Base-by-base conservation (phyloP, 1,284 basidiomycete species). In the Pseudozyma flocculosa region DNA sequence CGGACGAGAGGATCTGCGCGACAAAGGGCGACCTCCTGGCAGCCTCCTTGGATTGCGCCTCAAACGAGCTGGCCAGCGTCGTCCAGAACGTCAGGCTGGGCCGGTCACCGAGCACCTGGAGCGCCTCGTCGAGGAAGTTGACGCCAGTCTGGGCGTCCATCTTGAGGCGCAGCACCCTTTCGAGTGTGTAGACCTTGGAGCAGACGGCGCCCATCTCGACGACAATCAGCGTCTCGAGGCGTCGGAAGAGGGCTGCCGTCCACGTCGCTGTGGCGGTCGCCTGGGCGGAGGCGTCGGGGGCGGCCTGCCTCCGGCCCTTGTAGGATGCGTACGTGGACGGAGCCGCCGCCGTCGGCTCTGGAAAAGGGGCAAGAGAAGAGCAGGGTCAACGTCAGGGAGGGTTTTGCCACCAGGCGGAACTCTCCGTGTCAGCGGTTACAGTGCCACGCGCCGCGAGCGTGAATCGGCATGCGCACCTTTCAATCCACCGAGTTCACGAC, bases 51-150 rank as follows among this genome's bases (percentile, higher is more conserved):
- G 63, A 85, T 85, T 15, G 87, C 84, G 67, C 88, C 37, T 48
- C 45, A 23, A 70, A 37, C n/a, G 48, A 41, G 34, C 46, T 26
- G 0, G 88, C 85, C 0, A 96, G 78, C 0, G 90, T 86, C 14
- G 86, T 84, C 94, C 94, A 98, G 79, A 96, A 97, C 0, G 86
- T 87, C 10, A 86, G 83, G 58, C 88, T 94, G 0, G 93, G 94
- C 76, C 87, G 91, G 72, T 88, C 90, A 65, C 95, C 93, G 2
- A 96, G 82, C 1, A 85, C 82, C 88, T 89, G 61, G 23, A 71
- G 19, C n/a, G 63, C 58, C 1, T 55, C 91, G 47, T 94, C 90
- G 15, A 97, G 80, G 78, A 96, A 96, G 9, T 88, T 83, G 1
- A 83, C 80, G 50, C 91, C 88, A 0, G 88, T 86, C 18, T 84